A percentile compares a stretch with the other conserved stretches of the same genome.
phyloP scores from a whole-genome alignment of 2,329 filamentous ascomycete species.

The Juglanconis oblonga region DNA sequence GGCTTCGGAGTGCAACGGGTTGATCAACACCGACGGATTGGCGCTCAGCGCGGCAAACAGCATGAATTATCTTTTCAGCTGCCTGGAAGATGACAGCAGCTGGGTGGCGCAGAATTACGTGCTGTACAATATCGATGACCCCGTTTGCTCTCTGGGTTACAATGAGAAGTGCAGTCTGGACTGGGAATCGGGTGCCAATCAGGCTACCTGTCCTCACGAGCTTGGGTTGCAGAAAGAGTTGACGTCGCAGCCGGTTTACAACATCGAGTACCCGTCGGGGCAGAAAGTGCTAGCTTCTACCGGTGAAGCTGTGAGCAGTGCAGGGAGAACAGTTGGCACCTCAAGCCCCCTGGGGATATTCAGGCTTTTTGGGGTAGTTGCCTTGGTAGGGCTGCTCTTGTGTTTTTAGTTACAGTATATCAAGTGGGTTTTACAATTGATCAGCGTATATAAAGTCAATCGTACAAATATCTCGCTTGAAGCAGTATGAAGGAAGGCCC shows the following conservation, averaged over 20 bases:
- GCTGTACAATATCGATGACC: slow-evolving; percentile 50
- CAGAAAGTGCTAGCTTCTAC: slow-evolving; percentile 35
- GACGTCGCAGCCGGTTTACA: slow-evolving; percentile 39
- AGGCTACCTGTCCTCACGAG: slow-evolving; percentile 40
- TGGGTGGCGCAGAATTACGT: slow-evolving; percentile 49
- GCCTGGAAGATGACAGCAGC: slow-evolving; percentile 35
- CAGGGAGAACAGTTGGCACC: background rate
- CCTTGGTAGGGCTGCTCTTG: background rate
- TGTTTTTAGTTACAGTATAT: background rate
- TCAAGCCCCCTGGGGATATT: background rate
- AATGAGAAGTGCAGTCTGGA: slow-evolving; percentile 46
- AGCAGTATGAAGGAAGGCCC: too few relatives aligned
- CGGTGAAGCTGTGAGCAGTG: slow-evolving; percentile 11
- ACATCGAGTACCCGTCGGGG: slow-evolving; percentile 45
- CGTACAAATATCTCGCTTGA: too few relatives aligned
- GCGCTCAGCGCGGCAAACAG: slow-evolving; percentile 45
- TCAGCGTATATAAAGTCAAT: too few relatives aligned
- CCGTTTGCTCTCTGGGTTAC: slow-evolving; percentile 42
- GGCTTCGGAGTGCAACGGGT: slow-evolving; percentile 41
- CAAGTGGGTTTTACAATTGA: too few relatives aligned
- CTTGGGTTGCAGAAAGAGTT: slow-evolving; percentile 37
- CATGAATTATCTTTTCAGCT: slow-evolving; percentile 51
- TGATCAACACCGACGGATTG: slow-evolving; percentile 43
- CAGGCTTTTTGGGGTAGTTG: background rate
- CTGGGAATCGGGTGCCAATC: slow-evolving; percentile 39